phyloP scores from a whole-genome alignment of 2,329 filamentous ascomycete genomes.

The Verticillium nonalfalfae region DNA sequence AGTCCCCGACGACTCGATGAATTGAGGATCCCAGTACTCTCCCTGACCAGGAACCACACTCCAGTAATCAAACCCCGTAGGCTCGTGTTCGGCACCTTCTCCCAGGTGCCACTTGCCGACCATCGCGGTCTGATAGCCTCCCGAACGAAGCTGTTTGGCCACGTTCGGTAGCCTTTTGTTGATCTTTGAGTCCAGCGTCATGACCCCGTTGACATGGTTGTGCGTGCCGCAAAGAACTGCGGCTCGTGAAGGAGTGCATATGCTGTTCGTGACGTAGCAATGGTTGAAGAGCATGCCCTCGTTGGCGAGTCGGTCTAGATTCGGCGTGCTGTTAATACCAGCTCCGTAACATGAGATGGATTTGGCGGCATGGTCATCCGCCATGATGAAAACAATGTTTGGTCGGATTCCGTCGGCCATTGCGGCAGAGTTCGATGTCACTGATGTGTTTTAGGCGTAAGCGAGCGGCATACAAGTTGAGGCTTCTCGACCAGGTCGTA shows the following conservation, averaged over 20 bases:
- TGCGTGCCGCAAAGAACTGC: slow-evolving; percentile 43
- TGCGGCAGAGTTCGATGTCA: too few species aligned
- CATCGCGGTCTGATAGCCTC: slow-evolving; percentile 45
- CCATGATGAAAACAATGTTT: slow-evolving; percentile 40
- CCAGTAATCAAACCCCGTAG: slow-evolving; percentile 46
- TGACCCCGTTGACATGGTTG: slow-evolving; percentile 46
- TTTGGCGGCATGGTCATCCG: slow-evolving; percentile 45
- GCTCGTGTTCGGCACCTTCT: slow-evolving; percentile 36
- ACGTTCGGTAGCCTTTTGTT: slow-evolving; percentile 44
- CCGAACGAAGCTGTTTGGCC: slow-evolving; percentile 39
- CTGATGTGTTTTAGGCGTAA: too few species aligned
- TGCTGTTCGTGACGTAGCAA: slow-evolving; percentile 47
- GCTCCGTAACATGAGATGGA: slow-evolving; percentile 41
- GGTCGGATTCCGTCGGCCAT: background rate
- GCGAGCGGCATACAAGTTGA: too few species aligned
- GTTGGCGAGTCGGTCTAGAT: slow-evolving; percentile 40
- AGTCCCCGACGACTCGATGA: slow-evolving; percentile 32
- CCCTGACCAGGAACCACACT: slow-evolving; percentile 44
- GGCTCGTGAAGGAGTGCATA: slow-evolving; percentile 45
- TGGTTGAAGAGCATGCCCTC: slow-evolving; percentile 47
- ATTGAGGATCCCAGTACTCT: slow-evolving; percentile 43
- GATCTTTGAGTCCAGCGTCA: slow-evolving; percentile 41
- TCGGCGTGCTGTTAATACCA: slow-evolving; percentile 42
- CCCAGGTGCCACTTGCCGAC: slow-evolving; percentile 49
- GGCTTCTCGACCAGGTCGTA: too few species aligned